Conservation (phyloP, 805 yeast species). For the Candida multigemmis region DNA sequence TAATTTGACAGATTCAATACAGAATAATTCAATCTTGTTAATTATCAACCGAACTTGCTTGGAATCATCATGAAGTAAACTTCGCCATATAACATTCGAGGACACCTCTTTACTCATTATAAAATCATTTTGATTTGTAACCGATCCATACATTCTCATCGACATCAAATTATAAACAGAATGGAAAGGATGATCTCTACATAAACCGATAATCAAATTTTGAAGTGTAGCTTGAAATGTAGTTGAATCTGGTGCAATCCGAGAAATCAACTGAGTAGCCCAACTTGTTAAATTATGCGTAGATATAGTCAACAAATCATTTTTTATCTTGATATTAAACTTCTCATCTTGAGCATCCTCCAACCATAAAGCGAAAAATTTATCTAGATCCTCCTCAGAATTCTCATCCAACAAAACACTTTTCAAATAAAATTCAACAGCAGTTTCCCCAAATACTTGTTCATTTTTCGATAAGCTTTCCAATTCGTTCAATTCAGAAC, state of each 20-base stretch:
- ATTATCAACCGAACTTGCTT: slow-evolving; percentile 20
- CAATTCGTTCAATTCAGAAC: slow-evolving; percentile 41
- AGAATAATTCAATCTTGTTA: slow-evolving; percentile 38
- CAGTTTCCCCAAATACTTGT: slow-evolving; percentile 37
- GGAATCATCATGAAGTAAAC: slow-evolving; percentile 17
- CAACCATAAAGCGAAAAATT: slow-evolving; percentile 80
- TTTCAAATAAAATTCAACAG: slow-evolving; percentile 51
- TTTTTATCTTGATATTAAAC: slow-evolving; percentile 34
- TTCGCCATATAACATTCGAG: slow-evolving; percentile 2
- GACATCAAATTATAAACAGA: slow-evolving; percentile 56
- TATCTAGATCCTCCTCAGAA: slow-evolving; percentile 50
- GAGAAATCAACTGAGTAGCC: slow-evolving; percentile 74
- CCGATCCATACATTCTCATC: slow-evolving; percentile 36
- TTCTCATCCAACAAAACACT: slow-evolving; percentile 38
- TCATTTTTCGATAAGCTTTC: slow-evolving; percentile 25
- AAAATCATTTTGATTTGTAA: slow-evolving; percentile 2
- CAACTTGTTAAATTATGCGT: slow-evolving; percentile 63
- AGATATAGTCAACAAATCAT: slow-evolving; percentile 37
- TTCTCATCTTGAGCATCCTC: slow-evolving; percentile 40
- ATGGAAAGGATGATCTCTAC: slow-evolving; percentile 63
- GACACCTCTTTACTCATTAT: neutral
- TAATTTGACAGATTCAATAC: slow-evolving; percentile 40
- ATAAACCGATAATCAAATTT: slow-evolving; percentile 35
- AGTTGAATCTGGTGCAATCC: slow-evolving; percentile 41
- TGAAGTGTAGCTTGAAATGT: slow-evolving; percentile 50